These are phyloP conservation scores for Yarrowia bubula DNA, from an alignment of 805 yeast genomes.

Conservation along the genomic window DNA sequence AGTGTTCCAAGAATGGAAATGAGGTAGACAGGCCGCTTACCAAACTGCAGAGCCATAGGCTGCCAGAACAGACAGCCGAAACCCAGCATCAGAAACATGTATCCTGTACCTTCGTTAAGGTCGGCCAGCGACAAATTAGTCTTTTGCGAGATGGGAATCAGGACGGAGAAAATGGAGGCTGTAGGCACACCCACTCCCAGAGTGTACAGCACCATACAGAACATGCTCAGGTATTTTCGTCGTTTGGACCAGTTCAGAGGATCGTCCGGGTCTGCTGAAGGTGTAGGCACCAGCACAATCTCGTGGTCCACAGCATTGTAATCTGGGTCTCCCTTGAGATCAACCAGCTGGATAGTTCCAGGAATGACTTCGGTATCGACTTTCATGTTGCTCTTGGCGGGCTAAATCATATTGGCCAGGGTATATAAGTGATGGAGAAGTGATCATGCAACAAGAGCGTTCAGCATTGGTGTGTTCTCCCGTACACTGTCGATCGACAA, in stretches of 20 bases:
- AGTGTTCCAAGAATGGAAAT: slow-evolving; percentile 44
- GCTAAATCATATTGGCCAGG: not conserved
- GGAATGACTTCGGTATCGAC: slow-evolving; percentile 14
- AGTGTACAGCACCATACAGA: slow-evolving; percentile 42
- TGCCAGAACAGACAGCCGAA: slow-evolving; percentile 52
- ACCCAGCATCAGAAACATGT: slow-evolving; percentile 52
- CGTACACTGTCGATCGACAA: too few relatives aligned
- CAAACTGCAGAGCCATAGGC: slow-evolving; percentile 51
- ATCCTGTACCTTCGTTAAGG: slow-evolving; percentile 51
- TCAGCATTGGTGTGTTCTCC: too few relatives aligned
- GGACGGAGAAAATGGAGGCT: slow-evolving; percentile 50
- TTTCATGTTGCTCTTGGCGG: not conserved
- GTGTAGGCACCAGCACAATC: slow-evolving; percentile 60
- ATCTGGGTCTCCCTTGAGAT: slow-evolving; percentile 15
- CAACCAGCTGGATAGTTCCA: slow-evolving; percentile 22
- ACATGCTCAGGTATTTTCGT: slow-evolving; percentile 49
- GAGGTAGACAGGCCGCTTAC: slow-evolving; percentile 49
- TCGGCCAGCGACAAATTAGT: slow-evolving; percentile 43
- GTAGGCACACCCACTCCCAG: slow-evolving; percentile 49
- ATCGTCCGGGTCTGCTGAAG: slow-evolving; percentile 66
- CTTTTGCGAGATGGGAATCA: slow-evolving; percentile 41
- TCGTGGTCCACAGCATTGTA: slow-evolving; percentile 19
- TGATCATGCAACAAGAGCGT: not conserved
- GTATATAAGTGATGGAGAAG: not conserved
- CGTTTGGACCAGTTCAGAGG: slow-evolving; percentile 60